Evolutionary conservation across 768 basidiomycete species (phyloP), one percentile per base, ranked within the genome.

Genomic region (Termitomyces eurrhizus): DNA sequence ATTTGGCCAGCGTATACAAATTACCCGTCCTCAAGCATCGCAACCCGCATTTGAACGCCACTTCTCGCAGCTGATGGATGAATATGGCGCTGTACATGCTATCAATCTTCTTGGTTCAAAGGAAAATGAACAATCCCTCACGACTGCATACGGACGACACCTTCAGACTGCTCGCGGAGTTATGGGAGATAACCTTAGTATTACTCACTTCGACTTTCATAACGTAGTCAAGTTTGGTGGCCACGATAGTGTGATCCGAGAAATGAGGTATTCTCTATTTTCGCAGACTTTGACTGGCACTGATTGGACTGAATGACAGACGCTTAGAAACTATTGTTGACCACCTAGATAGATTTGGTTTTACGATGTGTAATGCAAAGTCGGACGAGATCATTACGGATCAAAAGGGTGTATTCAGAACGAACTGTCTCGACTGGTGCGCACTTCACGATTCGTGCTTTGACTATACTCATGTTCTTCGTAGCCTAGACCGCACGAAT

Each of bases 1-100:
- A 0, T 95, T 99, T 69, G 92, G 94, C 41, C 94, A 93, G 65
- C 85, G 86, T 58, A 93, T 99, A 45, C 95, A 98, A 70, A 93
- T 99, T 62, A 95, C 94, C 13, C 88, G 95, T 13, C 96, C 97
- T 1, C 89, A 93, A 66, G 93, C 95, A 3, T 95, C 95, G 0
- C 96, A 98, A 66, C 95, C 95, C 8, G 97, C 97, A 1, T 99
- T 99, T 69, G 92, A 98, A 65, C 87, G 92, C 42, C 97, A 99
- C 74, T 92, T 98, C 60, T 80, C 87, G 11, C 88, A 93, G 58
- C 76, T 98, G 41, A 83, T 89, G 63, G 88, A 94, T 64, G 88
- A 93, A 67, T 98, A 99, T 68, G 87, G 86, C 4, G 80, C 85
- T 0, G 79, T 89, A 16, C 93, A 99, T 69, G 92, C 89, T 29